A percentile compares a stretch with the other conserved stretches of the same genome.
Evolutionary conservation across 2,329 filamentous ascomycete genomes (phyloP).

Genomic region (Chaetomiaceae sp.): DNA sequence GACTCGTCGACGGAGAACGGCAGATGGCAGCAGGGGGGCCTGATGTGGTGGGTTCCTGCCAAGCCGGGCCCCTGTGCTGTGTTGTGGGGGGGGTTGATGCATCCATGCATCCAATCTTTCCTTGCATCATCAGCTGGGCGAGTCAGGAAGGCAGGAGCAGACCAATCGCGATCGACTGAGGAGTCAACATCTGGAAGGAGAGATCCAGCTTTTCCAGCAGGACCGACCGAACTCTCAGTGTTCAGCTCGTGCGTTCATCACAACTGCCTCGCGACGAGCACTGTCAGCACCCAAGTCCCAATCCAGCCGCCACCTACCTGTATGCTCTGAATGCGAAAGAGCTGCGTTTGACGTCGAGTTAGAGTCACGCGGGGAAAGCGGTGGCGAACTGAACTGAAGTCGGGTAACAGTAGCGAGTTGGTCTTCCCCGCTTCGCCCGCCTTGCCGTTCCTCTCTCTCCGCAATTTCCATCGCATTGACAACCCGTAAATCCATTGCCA

Average conservation of each 20-base stretch:
- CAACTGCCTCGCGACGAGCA: too few relatives aligned
- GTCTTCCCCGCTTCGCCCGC: background rate
- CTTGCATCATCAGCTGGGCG: background rate
- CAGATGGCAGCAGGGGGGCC: conserved; percentile 10
- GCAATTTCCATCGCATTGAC: conserved; percentile 20
- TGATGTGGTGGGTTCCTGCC: conserved; percentile 9
- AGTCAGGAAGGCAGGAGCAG: background rate
- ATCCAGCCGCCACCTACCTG: too few relatives aligned
- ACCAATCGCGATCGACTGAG: too few relatives aligned
- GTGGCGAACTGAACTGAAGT: too few relatives aligned
- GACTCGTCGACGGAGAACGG: conserved; percentile 7
- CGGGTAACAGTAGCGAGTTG: too few relatives aligned
- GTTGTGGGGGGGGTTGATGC: background rate
- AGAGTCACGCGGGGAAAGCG: conserved; percentile 4
- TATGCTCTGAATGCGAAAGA: too few relatives aligned
- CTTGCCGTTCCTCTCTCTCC: background rate
- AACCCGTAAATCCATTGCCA: conserved; percentile 16
- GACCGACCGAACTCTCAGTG: too few relatives aligned
- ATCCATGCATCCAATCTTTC: background rate
- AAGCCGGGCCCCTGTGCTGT: conserved; percentile 9
- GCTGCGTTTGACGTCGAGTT: too few relatives aligned
- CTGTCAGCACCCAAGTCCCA: too few relatives aligned
- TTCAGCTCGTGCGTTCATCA: too few relatives aligned
- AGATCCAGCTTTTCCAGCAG: background rate
- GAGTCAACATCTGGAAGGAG: too few relatives aligned